Evolutionary conservation across 108 stramenopile species (phyloP).

Genomic region (Schizochytrium sp.): DNA sequence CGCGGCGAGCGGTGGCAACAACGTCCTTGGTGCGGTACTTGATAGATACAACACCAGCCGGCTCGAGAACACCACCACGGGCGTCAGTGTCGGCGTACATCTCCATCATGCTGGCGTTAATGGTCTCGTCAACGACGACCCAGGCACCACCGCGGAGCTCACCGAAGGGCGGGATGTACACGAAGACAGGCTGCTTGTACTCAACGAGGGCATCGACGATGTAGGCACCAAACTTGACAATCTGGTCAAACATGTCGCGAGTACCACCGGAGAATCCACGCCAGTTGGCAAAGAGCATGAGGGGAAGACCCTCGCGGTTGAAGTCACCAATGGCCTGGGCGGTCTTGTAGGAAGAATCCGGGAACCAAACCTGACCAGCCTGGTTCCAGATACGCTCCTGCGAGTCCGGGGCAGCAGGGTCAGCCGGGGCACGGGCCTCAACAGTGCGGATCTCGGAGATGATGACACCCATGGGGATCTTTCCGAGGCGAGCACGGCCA

Average conservation of each 20-base stretch:
- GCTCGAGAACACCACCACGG: conserved; percentile 96
- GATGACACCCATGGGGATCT: conserved; percentile 97
- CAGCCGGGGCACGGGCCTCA: conserved; percentile 93
- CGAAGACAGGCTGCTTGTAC: conserved; percentile 97
- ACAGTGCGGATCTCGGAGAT: conserved; percentile 94
- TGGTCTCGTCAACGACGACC: conserved; percentile 99
- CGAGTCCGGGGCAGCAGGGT: conserved; percentile 94
- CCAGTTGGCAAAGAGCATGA: conserved; percentile 99
- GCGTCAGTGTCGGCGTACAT: conserved; percentile 92
- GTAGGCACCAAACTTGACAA: conserved; percentile 96
- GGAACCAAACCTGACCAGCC: conserved; percentile 99
- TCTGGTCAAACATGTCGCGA: conserved; percentile 99
- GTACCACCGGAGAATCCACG: conserved; percentile 98
- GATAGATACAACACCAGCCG: conserved; percentile 95
- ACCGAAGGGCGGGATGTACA: conserved; percentile 98
- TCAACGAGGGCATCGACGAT: conserved; percentile 98
- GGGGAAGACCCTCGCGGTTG: conserved; percentile 93
- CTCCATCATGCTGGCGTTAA: conserved; percentile 97
- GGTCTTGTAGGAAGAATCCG: conserved; percentile 99
- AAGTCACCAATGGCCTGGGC: conserved; percentile 98
- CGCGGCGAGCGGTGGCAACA: conserved; percentile 90
- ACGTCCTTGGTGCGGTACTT: conserved; percentile 95
- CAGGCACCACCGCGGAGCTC: conserved; percentile 99
- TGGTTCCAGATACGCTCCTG: conserved; percentile 90
- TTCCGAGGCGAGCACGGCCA: conserved; percentile 95